Conservation (phyloP, 352 stramenopile species). For the Phytophthora quininea region DNA sequence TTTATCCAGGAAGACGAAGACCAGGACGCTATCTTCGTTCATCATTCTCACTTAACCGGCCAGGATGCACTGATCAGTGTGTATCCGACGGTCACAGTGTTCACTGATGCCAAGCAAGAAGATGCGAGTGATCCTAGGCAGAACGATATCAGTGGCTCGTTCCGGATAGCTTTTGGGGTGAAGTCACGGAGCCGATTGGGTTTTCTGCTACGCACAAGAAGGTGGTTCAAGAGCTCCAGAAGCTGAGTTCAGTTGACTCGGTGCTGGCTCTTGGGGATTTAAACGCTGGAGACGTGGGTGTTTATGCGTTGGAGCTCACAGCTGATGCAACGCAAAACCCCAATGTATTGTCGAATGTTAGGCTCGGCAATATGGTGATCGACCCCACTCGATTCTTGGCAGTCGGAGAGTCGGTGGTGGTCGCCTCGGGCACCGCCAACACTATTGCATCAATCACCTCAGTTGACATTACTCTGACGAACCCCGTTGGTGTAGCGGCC, state of each 20-base stretch:
- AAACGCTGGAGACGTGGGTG: slow-evolving; percentile 52
- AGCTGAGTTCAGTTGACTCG: slow-evolving; percentile 61
- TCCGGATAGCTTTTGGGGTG: slow-evolving; percentile 61
- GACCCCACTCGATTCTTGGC: slow-evolving; percentile 71
- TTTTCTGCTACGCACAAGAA: slow-evolving; percentile 74
- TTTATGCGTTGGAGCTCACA: slow-evolving; percentile 61
- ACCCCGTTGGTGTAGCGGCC: slow-evolving; percentile 9
- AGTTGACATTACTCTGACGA: slow-evolving; percentile 51
- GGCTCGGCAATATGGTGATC: slow-evolving; percentile 47
- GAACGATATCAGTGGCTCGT: slow-evolving; percentile 69
- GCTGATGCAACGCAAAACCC: slow-evolving; percentile 38
- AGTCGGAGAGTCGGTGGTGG: slow-evolving; percentile 57
- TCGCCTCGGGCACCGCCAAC: slow-evolving; percentile 32
- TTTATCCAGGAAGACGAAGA: slow-evolving; percentile 78
- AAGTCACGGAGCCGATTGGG: slow-evolving; percentile 59
- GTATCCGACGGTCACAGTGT: slow-evolving; percentile 71
- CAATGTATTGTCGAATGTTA: slow-evolving; percentile 46
- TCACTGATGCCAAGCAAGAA: slow-evolving; percentile 47
- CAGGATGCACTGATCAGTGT: slow-evolving; percentile 71
- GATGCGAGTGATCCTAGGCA: no score
- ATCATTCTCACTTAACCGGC: slow-evolving; percentile 76
- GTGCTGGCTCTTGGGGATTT: slow-evolving; percentile 61
- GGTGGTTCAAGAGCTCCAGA: slow-evolving; percentile 72
- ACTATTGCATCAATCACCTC: slow-evolving; percentile 52
- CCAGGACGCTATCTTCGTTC: slow-evolving; percentile 75